Evolutionary conservation across 164 flowering plant genomes (phyloP).

Genomic region (Tetrastigma voinierianum): DNA sequence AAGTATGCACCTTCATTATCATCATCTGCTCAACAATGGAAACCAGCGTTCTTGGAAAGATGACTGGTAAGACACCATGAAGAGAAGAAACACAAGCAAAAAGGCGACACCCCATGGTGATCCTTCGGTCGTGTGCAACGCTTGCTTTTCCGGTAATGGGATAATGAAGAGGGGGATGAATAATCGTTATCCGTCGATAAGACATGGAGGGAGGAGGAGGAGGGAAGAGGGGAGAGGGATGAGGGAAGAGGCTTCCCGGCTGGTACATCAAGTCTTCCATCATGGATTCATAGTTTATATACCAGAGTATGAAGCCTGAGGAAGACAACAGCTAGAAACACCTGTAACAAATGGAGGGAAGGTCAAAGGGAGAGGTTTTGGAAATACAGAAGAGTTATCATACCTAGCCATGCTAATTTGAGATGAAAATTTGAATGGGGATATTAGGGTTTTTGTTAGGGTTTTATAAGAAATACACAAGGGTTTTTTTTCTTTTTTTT

Average conservation of each 20-base stretch:
- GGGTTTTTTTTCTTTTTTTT: too few relatives aligned
- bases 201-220: conserved; percentile 62
- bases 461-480: neutral
- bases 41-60: conserved; percentile 82
- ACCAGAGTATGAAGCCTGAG: conserved; percentile 49
- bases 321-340: conserved; percentile 36
- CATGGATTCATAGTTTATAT: conserved; percentile 48
- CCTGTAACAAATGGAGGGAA: conserved; percentile 50
- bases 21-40: conserved; percentile 47
- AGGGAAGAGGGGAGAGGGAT: conserved; percentile 49
- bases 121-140: conserved; percentile 79
- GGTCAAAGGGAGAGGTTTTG: conserved; percentile 24
- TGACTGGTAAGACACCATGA: conserved; percentile 83
- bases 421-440: neutral
- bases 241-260: conserved; percentile 51
- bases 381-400: conserved; percentile 25
- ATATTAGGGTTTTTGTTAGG: neutral
- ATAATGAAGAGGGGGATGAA: conserved; percentile 35
- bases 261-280: conserved; percentile 46
- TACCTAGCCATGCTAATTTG: conserved; percentile 36
- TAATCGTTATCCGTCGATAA: conserved; percentile 35
- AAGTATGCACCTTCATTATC: neutral
- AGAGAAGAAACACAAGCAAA: conserved; percentile 65
- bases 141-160: conserved; percentile 61
- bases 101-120: conserved; percentile 89